Base-by-base conservation (phyloP, 345 rosid species). In the Fremontodendron californicum region DNA sequence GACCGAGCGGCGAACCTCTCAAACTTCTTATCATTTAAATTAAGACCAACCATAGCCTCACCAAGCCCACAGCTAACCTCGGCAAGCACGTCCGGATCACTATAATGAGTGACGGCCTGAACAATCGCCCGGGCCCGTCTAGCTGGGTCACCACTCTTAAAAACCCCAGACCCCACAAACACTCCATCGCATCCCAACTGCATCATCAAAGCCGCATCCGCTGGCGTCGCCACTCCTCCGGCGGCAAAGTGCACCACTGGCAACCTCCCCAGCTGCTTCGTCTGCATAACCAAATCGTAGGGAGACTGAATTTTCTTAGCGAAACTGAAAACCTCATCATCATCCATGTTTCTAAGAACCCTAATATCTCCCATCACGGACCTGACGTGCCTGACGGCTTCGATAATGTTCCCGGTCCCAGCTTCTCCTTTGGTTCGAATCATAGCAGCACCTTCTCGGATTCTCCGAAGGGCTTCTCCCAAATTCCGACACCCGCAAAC, bases 391-490 rank as follows among this genome's bases (percentile, higher is more conserved):
- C 94, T 87, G 9, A 93, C 97, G 25, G 97, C 96, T 75, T 93
- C 96, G 11, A 93, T 77, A 0, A 93, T 76, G 77, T 93, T 93
- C 6, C 97, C 97, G 0, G 93, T 91, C 2, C 97, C 97, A 0
- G 96, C 97, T 76, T 93, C 96, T 0, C 96, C 97, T 70, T 93
- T 91, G 16, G 97, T 93, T 15, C 97, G 79, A 31, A 93, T 93
- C 97, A 93, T 93, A 1, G 94, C 94, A 0, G 96, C 93, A 1
- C 97, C 96, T 74, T 93, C 97, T 7, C 94, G 90, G 66, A 91
- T 86, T 77, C 96, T 66, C 35, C 96, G 60, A 52, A 93, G 81
- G 2, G 97, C 97, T 67, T 93, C 94, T 3, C 97, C 97, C 31
- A 93, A 82, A 43, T 91, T 93, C 39, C 97, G 82, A 82, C 96